Evolutionary conservation across 495 filamentous ascomycete genomes (phyloP).

Genomic region (Durotheca rogersii): DNA sequence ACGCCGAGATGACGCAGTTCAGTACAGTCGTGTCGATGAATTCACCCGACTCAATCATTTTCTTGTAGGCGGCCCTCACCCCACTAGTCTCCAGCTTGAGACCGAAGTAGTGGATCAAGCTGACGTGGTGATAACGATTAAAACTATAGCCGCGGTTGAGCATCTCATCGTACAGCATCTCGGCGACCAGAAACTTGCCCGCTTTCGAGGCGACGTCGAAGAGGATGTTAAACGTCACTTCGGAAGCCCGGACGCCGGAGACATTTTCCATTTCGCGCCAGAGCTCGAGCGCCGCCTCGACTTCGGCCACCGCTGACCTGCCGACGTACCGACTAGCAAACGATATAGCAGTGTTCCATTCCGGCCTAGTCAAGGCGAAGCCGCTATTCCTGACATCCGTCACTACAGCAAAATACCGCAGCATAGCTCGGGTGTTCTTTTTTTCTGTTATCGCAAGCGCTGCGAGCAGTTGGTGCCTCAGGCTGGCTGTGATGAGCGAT

Average conservation of each 20-base stretch:
- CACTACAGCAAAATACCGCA: slow-evolving; percentile 79
- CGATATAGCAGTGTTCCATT: slow-evolving; percentile 84
- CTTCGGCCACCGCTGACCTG: slow-evolving; percentile 60
- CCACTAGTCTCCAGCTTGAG: slow-evolving; percentile 65
- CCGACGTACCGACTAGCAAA: slow-evolving; percentile 71
- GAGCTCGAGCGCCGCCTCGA: slow-evolving; percentile 71
- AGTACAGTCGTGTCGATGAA: slow-evolving; percentile 85
- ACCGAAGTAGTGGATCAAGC: slow-evolving; percentile 80
- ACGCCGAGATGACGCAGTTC: slow-evolving; percentile 78
- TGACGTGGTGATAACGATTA: slow-evolving; percentile 74
- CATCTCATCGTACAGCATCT: slow-evolving; percentile 84
- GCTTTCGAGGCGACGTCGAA: slow-evolving; percentile 87
- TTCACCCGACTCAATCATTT: slow-evolving; percentile 77
- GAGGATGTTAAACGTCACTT: slow-evolving; percentile 85
- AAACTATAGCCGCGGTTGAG: slow-evolving; percentile 59
- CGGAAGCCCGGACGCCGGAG: slow-evolving; percentile 61
- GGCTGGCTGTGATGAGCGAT: slow-evolving; percentile 57
- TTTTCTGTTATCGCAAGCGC: slow-evolving; percentile 63
- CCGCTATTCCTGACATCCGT: slow-evolving; percentile 73
- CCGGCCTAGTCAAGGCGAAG: slow-evolving; percentile 59
- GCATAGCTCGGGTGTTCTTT: slow-evolving; percentile 60
- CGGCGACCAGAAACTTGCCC: slow-evolving; percentile 75
- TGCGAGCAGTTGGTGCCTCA: slow-evolving; percentile 65
- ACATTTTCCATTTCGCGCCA: slow-evolving; percentile 86
- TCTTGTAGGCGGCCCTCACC: slow-evolving; percentile 68